Percentiles rank a stretch among this genome's conserved stretches.
These are phyloP conservation scores for Globisporangium mamillatum DNA, from an alignment of 352 stramenopile genomes.

Conservation along the genomic window DNA sequence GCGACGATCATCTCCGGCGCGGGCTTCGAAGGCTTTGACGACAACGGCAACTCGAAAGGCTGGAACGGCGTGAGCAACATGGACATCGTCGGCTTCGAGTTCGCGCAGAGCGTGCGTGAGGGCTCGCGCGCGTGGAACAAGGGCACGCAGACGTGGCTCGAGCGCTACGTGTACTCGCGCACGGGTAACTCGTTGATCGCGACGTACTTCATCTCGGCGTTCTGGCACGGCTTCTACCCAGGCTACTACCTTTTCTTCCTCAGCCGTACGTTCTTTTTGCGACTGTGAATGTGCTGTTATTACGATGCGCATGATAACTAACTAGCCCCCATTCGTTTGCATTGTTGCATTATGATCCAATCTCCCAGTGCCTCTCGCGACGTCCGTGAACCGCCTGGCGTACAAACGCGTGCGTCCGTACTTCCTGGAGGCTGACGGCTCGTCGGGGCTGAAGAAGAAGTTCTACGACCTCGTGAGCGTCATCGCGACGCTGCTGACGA, in stretches of 20 bases:
- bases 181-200: conserved; percentile 88
- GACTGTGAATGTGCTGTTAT: background rate
- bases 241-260: conserved; percentile 97
- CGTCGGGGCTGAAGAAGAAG: conserved; percentile 45
- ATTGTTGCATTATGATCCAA: background rate
- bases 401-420: conserved; percentile 62
- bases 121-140: conserved; percentile 95
- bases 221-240: conserved; percentile 98
- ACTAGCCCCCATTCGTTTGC: background rate
- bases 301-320: background rate
- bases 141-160: conserved; percentile 93
- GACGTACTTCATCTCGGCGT: conserved; percentile 92
- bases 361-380: conserved; percentile 52
- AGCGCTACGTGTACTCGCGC: conserved; percentile 94
- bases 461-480: conserved; percentile 60
- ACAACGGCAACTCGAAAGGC: conserved; percentile 75
- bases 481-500: conserved; percentile 40
- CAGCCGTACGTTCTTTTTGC: conserved; percentile 32
- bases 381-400: conserved; percentile 63
- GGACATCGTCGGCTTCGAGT: conserved; percentile 95
- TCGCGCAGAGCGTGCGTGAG: conserved; percentile 88
- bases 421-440: conserved; percentile 63
- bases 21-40: conserved; percentile 94
- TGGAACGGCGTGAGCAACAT: conserved; percentile 97
- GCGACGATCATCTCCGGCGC: conserved; percentile 73